A percentile compares a stretch with the other conserved stretches of the same genome.
Evolutionary conservation across 2,329 filamentous ascomycete genomes (phyloP).

Genomic region (Ceratocystiopsis brevicomis): DNA sequence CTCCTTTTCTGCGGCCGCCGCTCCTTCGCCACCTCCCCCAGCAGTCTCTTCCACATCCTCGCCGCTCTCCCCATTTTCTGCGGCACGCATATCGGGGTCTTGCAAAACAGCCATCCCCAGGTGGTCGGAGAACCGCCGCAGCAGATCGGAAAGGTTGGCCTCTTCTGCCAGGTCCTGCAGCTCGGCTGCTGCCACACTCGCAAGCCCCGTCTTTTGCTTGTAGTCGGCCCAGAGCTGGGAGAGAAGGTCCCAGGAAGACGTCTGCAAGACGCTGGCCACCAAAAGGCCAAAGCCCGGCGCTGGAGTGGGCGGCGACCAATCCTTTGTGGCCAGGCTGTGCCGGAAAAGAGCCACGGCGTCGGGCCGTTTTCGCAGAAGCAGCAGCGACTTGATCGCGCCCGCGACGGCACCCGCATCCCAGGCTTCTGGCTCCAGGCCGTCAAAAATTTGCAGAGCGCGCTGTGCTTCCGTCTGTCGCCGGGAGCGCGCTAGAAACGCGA

Average conservation of each 20-base stretch:
- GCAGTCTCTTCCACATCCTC: background rate
- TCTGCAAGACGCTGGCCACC: conserved; percentile 21
- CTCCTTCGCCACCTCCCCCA: too few species aligned
- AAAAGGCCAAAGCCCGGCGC: conserved; percentile 24
- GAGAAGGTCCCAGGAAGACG: conserved; percentile 18
- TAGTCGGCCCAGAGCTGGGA: conserved; percentile 21
- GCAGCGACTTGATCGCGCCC: conserved; percentile 22
- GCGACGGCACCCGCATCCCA: conserved; percentile 24
- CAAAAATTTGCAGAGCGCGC: conserved; percentile 27
- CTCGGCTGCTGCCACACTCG: background rate
- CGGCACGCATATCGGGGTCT: too few species aligned
- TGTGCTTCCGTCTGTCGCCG: conserved; percentile 23
- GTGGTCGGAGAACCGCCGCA: background rate
- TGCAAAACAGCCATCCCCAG: background rate
- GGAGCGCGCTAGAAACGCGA: conserved; percentile 25
- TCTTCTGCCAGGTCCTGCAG: conserved; percentile 18
- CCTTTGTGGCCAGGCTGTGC: conserved; percentile 11
- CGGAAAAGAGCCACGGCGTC: conserved; percentile 23
- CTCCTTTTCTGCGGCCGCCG: too few species aligned
- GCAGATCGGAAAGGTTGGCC: background rate
- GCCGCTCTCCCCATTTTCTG: background rate
- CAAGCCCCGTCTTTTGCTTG: conserved; percentile 1
- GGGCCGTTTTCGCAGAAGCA: conserved; percentile 20
- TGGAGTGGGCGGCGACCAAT: background rate
- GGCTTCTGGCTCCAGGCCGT: conserved; percentile 15